Percentiles rank a stretch among this genome's conserved stretches.
These are phyloP conservation scores for Nigrospora oryzae DNA, from an alignment of 2,329 filamentous ascomycete species.

Conservation along the genomic window DNA sequence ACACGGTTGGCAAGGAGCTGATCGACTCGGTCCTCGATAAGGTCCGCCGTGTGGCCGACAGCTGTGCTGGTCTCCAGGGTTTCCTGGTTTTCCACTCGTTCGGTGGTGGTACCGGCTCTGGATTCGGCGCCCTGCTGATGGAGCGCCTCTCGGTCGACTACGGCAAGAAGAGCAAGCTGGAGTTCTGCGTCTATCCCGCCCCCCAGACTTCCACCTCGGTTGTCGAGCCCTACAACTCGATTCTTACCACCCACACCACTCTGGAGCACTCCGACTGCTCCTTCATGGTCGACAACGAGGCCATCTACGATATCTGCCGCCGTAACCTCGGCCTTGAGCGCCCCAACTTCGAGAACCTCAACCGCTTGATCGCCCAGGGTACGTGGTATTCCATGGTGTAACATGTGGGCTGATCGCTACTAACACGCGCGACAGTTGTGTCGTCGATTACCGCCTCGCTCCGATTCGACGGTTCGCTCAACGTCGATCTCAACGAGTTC, in stretches of 20 bases:
- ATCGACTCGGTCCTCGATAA: slow-evolving; percentile 97
- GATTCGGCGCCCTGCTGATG: slow-evolving; percentile 97
- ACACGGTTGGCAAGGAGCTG: slow-evolving; percentile 99
- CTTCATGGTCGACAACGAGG: slow-evolving; percentile 99
- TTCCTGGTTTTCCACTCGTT: slow-evolving; percentile 99
- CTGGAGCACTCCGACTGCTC: slow-evolving; percentile 99
- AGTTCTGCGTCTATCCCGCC: slow-evolving; percentile 98
- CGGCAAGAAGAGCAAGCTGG: slow-evolving; percentile 99
- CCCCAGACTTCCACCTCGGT: slow-evolving; percentile 96
- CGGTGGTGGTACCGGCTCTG: slow-evolving; percentile 96
- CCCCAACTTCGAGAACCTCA: slow-evolving; percentile 97
- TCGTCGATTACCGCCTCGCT: slow-evolving; percentile 98
- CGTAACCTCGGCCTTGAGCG: slow-evolving; percentile 95
- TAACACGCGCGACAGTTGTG: slow-evolving; percentile 56
- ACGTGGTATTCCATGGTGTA: slow-evolving; percentile 17
- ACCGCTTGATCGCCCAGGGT: slow-evolving; percentile 97
- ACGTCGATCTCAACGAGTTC: slow-evolving; percentile 99
- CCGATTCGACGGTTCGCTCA: slow-evolving; percentile 96
- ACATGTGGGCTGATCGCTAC: not conserved
- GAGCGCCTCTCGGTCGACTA: slow-evolving; percentile 98
- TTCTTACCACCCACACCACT: slow-evolving; percentile 97
- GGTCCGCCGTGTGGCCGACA: slow-evolving; percentile 94
- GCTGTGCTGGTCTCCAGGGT: slow-evolving; percentile 95
- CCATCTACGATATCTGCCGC: slow-evolving; percentile 99
- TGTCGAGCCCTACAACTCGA: slow-evolving; percentile 99